Base-by-base conservation (phyloP, 2,329 filamentous ascomycete species). In the Incumbomyces delicatus region DNA sequence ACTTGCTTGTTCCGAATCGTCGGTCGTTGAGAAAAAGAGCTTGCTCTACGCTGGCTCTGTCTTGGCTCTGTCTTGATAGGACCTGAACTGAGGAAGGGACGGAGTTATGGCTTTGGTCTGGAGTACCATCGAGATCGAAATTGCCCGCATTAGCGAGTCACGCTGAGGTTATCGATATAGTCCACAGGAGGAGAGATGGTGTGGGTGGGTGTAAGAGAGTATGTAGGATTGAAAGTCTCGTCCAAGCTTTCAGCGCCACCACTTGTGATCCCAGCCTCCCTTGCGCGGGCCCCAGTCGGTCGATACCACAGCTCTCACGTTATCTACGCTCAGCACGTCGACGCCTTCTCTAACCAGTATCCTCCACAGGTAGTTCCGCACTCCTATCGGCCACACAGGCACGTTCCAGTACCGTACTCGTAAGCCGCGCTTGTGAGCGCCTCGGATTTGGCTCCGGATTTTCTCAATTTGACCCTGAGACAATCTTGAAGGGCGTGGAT, bases 251-350 rank as follows among this genome's bases (percentile, higher is more conserved):
- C 22, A 39, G 18, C 11, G 3, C 36, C 36, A 39, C 36, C 36
- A 39, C 17, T 39, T 39, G n/a, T 18, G 13, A 6, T 20, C 17
- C 36, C 36, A 39, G 13, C 36, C 36, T 12, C 36, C 36, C 7
- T 58, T 60, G 14, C 36, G 36, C 36, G 36, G 36, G 13, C 60
- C 63, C 75, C 75, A 77, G 51, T 73, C 68, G 37, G 66, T 61
- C 41, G 55, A 63, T 1, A 69, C 67, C 36, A 74, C 76, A 2
- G 61, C 69, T 39, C 59, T 58, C 51, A 80, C 55, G 58, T 80
- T 75, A 64, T 80, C 76, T 1, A 75, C 76, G 55, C 77, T 80
- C 44, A 80, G 55, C 36, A 75, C 66, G 57, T 77, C 75, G 8
- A 72, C 75, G 0, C 75, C 75, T 56, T 77, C 73, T 22, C 66